These are phyloP conservation scores for Orbilia oligospora DNA, from an alignment of 2,329 filamentous ascomycete genomes.

Conservation along the genomic window DNA sequence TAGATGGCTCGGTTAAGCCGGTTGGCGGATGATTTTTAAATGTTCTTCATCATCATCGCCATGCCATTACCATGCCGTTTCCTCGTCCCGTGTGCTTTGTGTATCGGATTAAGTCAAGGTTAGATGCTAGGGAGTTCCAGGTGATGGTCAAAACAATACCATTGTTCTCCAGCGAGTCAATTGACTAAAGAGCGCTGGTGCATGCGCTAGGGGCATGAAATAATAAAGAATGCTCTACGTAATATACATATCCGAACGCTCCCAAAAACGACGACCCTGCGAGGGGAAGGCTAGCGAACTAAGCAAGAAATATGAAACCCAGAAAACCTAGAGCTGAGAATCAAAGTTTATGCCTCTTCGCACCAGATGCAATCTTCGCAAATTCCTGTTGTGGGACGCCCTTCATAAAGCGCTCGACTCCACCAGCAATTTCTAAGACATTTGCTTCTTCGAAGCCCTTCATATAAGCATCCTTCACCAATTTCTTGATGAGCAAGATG, in stretches of 20 bases:
- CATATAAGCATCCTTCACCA: conserved; percentile 81
- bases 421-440: conserved; percentile 86
- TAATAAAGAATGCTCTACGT: conserved; percentile 1
- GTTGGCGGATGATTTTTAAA: background rate
- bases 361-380: conserved; percentile 82
- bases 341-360: conserved; percentile 95
- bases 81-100: background rate
- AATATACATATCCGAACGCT: background rate
- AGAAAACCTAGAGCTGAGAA: background rate
- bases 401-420: conserved; percentile 82
- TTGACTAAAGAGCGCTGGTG: background rate
- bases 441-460: conserved; percentile 82
- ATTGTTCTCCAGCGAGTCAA: background rate
- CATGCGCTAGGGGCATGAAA: background rate
- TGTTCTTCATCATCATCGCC: too few relatives aligned
- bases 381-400: conserved; percentile 93
- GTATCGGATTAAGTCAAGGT: too few relatives aligned
- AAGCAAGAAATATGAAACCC: background rate
- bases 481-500: conserved; percentile 84
- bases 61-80: too few relatives aligned
- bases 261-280: background rate
- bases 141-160: background rate
- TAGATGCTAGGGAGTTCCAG: background rate
- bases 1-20: too few relatives aligned
- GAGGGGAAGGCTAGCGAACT: background rate